These are phyloP conservation scores for Filobasidium floriforme DNA, from an alignment of 768 basidiomycete genomes.

Conservation along the genomic window DNA sequence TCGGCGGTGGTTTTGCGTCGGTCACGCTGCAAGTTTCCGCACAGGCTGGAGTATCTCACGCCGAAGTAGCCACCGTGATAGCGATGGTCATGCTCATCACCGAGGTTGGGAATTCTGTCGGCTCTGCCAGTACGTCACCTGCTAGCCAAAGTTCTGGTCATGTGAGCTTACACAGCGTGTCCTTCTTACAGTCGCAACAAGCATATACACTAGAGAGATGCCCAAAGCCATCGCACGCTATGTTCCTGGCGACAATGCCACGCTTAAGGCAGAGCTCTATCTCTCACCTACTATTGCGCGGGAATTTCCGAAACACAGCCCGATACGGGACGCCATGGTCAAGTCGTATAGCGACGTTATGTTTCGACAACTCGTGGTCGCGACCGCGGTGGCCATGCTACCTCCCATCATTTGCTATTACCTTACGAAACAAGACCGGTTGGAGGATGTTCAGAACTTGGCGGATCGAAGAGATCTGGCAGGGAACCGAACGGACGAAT, in stretches of 20 bases:
- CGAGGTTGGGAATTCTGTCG: constrained; percentile 62
- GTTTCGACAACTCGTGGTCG: constrained; percentile 45
- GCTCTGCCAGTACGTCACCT: constrained; percentile 52
- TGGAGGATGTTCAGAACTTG: constrained; percentile 65
- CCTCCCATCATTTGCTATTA: constrained; percentile 57
- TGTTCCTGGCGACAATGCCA: constrained; percentile 49
- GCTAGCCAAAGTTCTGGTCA: neutral
- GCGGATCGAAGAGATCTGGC: constrained; percentile 50
- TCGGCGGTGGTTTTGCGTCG: constrained; percentile 65
- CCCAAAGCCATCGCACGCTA: constrained; percentile 55
- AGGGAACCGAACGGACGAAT: constrained; percentile 29
- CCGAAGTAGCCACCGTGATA: constrained; percentile 61
- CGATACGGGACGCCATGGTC: constrained; percentile 61
- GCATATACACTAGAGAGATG: constrained; percentile 62
- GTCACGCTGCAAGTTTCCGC: constrained; percentile 56
- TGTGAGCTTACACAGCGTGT: constrained; percentile 22
- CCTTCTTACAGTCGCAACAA: constrained; percentile 48
- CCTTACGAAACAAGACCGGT: constrained; percentile 60
- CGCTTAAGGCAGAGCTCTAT: constrained; percentile 20
- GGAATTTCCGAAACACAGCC: constrained; percentile 48
- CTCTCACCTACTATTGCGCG: constrained; percentile 14
- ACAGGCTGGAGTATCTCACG: constrained; percentile 60
- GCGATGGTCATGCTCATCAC: constrained; percentile 62
- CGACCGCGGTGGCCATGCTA: constrained; percentile 53
- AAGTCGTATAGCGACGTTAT: constrained; percentile 48